Evolutionary conservation across 768 basidiomycete species (phyloP), one percentile per base, ranked within the genome.

Genomic region (Collybia sp.): DNA sequence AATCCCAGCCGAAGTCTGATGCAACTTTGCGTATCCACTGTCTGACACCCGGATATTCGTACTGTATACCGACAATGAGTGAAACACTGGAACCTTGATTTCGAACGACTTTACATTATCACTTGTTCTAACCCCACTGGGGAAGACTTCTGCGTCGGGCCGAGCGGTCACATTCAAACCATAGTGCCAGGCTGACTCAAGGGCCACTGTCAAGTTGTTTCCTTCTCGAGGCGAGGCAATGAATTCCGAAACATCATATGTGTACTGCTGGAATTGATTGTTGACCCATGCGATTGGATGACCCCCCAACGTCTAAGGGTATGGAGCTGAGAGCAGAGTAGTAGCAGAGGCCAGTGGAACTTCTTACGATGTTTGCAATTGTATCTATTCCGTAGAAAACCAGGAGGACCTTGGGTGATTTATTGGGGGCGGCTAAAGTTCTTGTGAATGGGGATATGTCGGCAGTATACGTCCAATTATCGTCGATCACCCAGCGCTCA

Each of bases 1-100:
- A 81, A 58, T 82, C 79, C 78, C 79, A 82, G 1, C 80, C 79
- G 49, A 79, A 82, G 54, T 82, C 79, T 2, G 70, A 72, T 30
- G 71, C 63, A 2, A 69, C 65, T 55, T 82, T 80, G 1, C 79
- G 70, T 19, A 79, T 64, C 60, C 67, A 79, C 20, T 69, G 64
- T 41, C 71, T 71, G 31, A 73, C 66, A 11, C 65, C 69, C 9
- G 76, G 72, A 49, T 74, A 78, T 51, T 78, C 78, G 44, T 68
- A 79, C 76, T 79, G 34, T 11, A 37, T 15, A 12, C 17, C n/a
- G 17, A 16, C 17, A 31, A 12, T 41, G 6, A 13, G 35, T 2
- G 40, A 19, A 37, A 18, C 25, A 31, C n/a, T 31, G n/a, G 12
- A 18, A 20, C 38, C 15, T 34, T 17, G n/a, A 10, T 16, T 1